Evolutionary conservation across 1,284 basidiomycete species (phyloP), one percentile per base, ranked within the genome.

Genomic region (Tylopilus sp.): DNA sequence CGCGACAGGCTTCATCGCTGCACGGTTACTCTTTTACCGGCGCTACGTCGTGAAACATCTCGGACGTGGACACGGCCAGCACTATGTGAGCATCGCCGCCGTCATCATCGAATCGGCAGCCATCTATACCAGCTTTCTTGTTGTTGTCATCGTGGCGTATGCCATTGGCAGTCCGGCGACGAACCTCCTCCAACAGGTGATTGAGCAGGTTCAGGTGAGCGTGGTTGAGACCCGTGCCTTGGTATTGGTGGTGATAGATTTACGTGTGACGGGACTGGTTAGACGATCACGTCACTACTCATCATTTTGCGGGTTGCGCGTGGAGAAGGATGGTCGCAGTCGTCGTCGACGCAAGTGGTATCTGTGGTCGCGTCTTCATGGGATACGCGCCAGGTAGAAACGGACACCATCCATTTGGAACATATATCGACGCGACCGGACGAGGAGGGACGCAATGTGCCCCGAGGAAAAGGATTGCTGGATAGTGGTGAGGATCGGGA

Each of bases 41-140:
- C 53, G 53, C 24, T 39, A 32, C 6, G 1, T 69, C 29, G 53
- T 63, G 15, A 57, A 54, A n/a, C 52, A 56, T 22, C 58, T 70
- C 24, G 69, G 69, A 52, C 55, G 49, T 4, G 57, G n/a, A 0
- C 52, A 70, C 19, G 62, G 70, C 8, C 53, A 56, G 7, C 58
- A 54, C 15, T 71, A 71, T 32, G 44, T 57, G 32, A 57, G 54
- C 38, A 53, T 58, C 38, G 55, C 41, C 0, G 52, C 60, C 6
- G 58, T 69, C 22, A 22, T 71, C 8, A 32, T 71, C 24, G 64
- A 70, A 32, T 71, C 70, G 6, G 70, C 69, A 2, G 70, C 63
- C 1, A 15, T 69, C 8, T 71, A 66, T 8, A 64, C 70, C 4
- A 38, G 26, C 18, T 62, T 64, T 26, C 55, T 70, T 6, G 2